Base-by-base conservation (phyloP, 768 basidiomycete genomes). In the Grammothele lineata region DNA sequence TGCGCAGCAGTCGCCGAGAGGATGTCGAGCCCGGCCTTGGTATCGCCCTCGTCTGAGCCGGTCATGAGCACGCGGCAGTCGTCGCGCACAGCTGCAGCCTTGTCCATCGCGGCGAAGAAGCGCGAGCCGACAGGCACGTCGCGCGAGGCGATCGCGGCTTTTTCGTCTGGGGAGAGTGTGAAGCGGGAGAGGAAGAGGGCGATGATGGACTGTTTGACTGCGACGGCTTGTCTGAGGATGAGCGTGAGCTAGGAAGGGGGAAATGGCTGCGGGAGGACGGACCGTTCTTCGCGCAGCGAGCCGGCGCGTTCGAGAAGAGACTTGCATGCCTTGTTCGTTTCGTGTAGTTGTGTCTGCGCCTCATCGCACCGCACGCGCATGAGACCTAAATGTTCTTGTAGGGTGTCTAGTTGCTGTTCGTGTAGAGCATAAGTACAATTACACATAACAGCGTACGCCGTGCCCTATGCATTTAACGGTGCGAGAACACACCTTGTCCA, bases 401-500 rank as follows among this genome's bases (percentile, higher is more conserved):
- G 68, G 24, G 81, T 79, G 55, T 82, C 78, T 32, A 99, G 70
- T 80, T 88, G 94, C 95, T 99, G 43, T 37, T 35, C 22, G 43
- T 17, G 50, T 39, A 8, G 35, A 14, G 39, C 32, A 24, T 11
- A 22, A 25, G 15, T 6, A 18, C 12, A 40, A 24, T 15, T 24
- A 18, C 23, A 40, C 30, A 19, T 36, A 21, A 17, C 36, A 52
- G 17, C 8, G 11, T 30, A 37, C 8, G 27, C 40, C n/a, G 25
- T 15, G n/a, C n/a, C n/a, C n/a, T n/a, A n/a, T n/a, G n/a, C n/a
- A n/a, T n/a, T n/a, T n/a, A n/a, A n/a, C n/a, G n/a, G n/a, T n/a
- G n/a, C n/a, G n/a, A n/a, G n/a, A n/a, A 77, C 89, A 55, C 63
- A 95, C 95, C 69, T 89, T 76, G 69, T 97, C 89, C 27, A 98